Evolutionary conservation across 371 early-diverging fungal genomes (phyloP).

Genomic region (Entomophthora muscae): DNA sequence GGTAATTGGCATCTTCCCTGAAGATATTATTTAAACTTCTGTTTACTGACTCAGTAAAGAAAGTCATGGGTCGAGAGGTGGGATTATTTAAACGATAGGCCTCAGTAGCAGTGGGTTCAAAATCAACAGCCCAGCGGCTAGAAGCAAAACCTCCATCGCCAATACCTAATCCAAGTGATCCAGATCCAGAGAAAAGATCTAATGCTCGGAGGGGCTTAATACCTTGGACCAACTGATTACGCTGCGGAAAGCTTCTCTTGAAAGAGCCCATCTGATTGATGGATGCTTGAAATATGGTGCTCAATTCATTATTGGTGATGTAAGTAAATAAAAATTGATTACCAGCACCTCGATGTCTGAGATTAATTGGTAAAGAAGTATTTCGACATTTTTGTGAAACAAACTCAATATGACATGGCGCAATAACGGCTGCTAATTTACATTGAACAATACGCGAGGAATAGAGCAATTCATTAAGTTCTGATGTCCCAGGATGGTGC

Average conservation of each 20-base stretch:
- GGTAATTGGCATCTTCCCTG: neutral
- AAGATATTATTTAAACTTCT: slow-evolving; percentile 2
- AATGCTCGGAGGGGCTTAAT: slow-evolving; percentile 9
- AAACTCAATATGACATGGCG: neutral
- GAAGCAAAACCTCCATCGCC: slow-evolving; percentile 12
- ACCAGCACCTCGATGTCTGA: slow-evolving; percentile 13
- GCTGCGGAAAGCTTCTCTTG: neutral
- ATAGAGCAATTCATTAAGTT: neutral
- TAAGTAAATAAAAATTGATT: slow-evolving; percentile 9
- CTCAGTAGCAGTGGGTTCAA: slow-evolving; percentile 9
- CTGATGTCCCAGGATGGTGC: too few relatives aligned
- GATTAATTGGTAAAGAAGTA: neutral
- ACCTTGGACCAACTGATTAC: neutral
- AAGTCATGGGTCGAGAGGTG: slow-evolving; percentile 1
- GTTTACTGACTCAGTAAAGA: slow-evolving; percentile 13
- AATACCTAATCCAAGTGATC: slow-evolving; percentile 14
- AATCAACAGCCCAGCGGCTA: slow-evolving; percentile 15
- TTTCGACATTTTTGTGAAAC: neutral
- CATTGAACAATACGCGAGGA: neutral
- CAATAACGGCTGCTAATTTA: neutral
- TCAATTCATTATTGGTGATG: neutral
- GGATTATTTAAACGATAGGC: slow-evolving; percentile 12
- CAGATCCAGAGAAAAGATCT: slow-evolving; percentile 16
- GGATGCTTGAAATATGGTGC: slow-evolving; percentile 1
- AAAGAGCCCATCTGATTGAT: slow-evolving; percentile 6